These are phyloP conservation scores for Arthrinium phaeospermum DNA, from an alignment of 2,329 filamentous ascomycete genomes.

Conservation along the genomic window DNA sequence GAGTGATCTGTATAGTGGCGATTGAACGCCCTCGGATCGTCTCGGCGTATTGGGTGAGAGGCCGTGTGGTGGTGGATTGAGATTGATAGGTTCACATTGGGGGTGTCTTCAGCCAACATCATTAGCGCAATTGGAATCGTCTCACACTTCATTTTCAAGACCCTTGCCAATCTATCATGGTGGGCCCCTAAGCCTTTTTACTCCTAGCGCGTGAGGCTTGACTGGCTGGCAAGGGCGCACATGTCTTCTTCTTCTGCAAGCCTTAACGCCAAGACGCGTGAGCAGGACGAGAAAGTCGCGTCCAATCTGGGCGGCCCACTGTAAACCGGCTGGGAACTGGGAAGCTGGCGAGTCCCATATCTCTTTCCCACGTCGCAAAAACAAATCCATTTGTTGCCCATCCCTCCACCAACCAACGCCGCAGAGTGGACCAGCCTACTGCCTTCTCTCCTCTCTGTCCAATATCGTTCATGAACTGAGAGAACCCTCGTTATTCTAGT, in stretches of 20 bases:
- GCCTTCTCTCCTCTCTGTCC: background rate
- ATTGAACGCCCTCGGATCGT: no score
- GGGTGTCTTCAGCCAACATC: no score
- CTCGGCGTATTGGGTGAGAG: no score
- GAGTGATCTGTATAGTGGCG: no score
- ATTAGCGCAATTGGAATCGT: no score
- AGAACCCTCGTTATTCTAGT: slow-evolving; percentile 14
- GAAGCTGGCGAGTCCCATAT: slow-evolving; percentile 9
- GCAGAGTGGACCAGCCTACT: slow-evolving; percentile 11
- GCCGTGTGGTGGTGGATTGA: no score
- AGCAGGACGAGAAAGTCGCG: background rate
- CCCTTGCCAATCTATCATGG: background rate
- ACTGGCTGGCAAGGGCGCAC: background rate
- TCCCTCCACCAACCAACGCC: slow-evolving; percentile 17
- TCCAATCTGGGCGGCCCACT: slow-evolving; percentile 7
- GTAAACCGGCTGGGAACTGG: background rate
- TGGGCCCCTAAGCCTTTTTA: background rate
- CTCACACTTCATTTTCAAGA: background rate
- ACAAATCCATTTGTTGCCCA: slow-evolving; percentile 16
- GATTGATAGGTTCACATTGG: no score
- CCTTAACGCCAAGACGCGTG: slow-evolving; percentile 15
- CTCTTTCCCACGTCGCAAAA: slow-evolving; percentile 17
- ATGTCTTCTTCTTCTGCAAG: background rate
- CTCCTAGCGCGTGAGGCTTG: background rate
- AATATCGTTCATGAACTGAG: slow-evolving; percentile 6